A percentile compares a stretch with the other conserved stretches of the same genome.
phyloP scores from a whole-genome alignment of 2,329 filamentous ascomycete genomes.

The Colletotrichum sp. region DNA sequence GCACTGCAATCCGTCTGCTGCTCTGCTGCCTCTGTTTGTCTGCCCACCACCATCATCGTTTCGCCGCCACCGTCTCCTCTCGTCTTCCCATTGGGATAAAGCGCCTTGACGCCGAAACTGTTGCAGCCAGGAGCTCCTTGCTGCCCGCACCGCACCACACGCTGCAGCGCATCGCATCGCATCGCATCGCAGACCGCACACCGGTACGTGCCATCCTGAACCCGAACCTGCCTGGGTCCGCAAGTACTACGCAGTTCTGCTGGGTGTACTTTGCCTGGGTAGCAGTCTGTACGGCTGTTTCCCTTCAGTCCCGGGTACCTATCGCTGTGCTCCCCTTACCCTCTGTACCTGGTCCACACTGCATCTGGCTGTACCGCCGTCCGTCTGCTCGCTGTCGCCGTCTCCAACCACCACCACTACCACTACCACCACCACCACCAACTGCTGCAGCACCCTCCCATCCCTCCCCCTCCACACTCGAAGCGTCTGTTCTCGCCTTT shows the following conservation, averaged over 20 bases:
- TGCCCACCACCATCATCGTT: background rate
- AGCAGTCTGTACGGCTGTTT: background rate
- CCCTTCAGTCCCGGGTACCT: background rate
- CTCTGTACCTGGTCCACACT: background rate
- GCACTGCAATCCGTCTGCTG: background rate
- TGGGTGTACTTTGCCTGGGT: background rate
- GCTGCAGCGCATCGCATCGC: slow-evolving; percentile 11
- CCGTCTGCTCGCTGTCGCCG: background rate
- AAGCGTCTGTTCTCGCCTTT: background rate
- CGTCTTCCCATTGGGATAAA: slow-evolving; percentile 2
- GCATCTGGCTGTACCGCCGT: background rate
- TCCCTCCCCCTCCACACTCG: background rate
- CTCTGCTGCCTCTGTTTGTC: background rate
- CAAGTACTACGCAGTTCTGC: background rate
- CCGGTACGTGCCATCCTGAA: slow-evolving; percentile 12
- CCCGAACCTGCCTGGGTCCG: background rate
- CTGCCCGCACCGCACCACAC: slow-evolving; percentile 11
- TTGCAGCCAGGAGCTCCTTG: slow-evolving; percentile 29
- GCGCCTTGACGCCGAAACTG: slow-evolving; percentile 32
- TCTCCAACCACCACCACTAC: background rate
- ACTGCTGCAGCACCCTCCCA: background rate
- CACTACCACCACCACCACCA: background rate
- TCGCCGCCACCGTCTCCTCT: background rate
- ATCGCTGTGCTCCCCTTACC: background rate
- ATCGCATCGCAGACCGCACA: slow-evolving; percentile 8